phyloP scores from a whole-genome alignment of 768 basidiomycete genomes.

The Kondoa malvinella region DNA sequence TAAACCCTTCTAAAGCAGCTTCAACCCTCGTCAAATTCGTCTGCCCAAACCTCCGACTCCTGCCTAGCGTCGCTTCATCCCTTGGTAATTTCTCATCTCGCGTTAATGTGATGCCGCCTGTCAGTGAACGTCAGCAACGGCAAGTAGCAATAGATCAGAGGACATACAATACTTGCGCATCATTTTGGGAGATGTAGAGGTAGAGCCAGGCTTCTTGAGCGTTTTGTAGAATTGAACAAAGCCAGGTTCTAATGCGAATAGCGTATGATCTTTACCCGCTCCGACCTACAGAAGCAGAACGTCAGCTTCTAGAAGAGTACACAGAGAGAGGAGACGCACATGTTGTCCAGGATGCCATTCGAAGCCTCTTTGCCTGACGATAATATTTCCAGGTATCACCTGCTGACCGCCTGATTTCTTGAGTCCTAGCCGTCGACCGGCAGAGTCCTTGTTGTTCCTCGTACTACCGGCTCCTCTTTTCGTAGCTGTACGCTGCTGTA shows the following conservation, averaged over 20 bases:
- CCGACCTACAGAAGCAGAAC: constrained; percentile 44
- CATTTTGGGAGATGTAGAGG: constrained; percentile 6
- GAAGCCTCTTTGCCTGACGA: constrained; percentile 83
- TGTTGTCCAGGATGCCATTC: constrained; percentile 87
- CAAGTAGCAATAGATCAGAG: constrained; percentile 2
- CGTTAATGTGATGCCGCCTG: constrained; percentile 49
- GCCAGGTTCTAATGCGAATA: constrained; percentile 77
- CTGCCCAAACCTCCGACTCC: constrained; percentile 68
- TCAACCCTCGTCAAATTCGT: constrained; percentile 40
- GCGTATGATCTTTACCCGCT: constrained; percentile 84
- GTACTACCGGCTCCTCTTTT: constrained; percentile 91
- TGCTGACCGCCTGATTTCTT: constrained; percentile 83
- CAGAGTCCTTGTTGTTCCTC: constrained; percentile 78
- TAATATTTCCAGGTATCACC: constrained; percentile 65
- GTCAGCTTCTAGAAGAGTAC: constrained; percentile 7
- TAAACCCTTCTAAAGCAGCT: neutral
- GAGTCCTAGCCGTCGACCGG: constrained; percentile 80
- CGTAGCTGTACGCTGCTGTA: constrained; percentile 72
- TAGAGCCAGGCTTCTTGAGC: constrained; percentile 2
- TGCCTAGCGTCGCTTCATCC: constrained; percentile 52
- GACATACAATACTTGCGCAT: neutral
- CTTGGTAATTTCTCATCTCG: constrained; percentile 74
- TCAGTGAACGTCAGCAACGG: neutral
- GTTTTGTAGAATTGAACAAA: constrained; percentile 72
- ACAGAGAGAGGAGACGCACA: constrained; percentile 37